Conservation (phyloP, 1,139 yeast species). For the Pichia sp. region DNA sequence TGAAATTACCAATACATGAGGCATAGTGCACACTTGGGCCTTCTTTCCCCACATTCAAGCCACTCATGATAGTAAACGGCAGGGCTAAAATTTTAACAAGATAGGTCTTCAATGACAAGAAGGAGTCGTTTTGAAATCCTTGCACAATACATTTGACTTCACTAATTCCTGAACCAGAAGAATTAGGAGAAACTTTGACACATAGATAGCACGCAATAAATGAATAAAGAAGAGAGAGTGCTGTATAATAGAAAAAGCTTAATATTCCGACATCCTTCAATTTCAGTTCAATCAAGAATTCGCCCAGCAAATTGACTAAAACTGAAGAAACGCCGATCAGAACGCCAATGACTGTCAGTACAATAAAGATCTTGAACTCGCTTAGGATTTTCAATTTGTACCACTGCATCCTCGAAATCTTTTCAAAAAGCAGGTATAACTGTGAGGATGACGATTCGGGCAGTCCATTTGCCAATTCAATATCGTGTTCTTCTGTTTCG, state of each 20-base stretch:
- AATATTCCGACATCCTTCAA: constrained; percentile 23
- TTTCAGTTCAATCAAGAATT: constrained; percentile 74
- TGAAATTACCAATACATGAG: constrained; percentile 66
- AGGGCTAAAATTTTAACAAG: constrained; percentile 69
- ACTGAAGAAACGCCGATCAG: constrained; percentile 80
- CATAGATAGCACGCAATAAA: constrained; percentile 62
- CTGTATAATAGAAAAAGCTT: constrained; percentile 53
- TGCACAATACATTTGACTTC: constrained; percentile 94
- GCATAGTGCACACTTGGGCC: constrained; percentile 87
- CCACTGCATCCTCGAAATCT: too few species aligned
- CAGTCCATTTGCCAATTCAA: too few species aligned
- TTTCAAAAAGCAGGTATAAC: too few species aligned
- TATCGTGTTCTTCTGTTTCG: too few species aligned
- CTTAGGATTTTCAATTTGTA: too few species aligned
- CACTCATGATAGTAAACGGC: constrained; percentile 81
- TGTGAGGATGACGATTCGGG: too few species aligned
- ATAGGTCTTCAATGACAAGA: constrained; percentile 67
- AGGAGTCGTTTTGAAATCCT: constrained; percentile 78
- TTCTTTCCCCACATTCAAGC: constrained; percentile 74
- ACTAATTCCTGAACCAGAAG: constrained; percentile 96
- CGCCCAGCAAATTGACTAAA: constrained; percentile 68
- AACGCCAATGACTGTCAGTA: constrained; percentile 62
- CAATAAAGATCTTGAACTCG: too few species aligned
- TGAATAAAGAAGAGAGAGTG: constrained; percentile 55
- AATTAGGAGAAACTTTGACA: constrained; percentile 68